Evolutionary conservation across 139 green algal species (phyloP).

Genomic region (Axilococcus clingmanii): DNA sequence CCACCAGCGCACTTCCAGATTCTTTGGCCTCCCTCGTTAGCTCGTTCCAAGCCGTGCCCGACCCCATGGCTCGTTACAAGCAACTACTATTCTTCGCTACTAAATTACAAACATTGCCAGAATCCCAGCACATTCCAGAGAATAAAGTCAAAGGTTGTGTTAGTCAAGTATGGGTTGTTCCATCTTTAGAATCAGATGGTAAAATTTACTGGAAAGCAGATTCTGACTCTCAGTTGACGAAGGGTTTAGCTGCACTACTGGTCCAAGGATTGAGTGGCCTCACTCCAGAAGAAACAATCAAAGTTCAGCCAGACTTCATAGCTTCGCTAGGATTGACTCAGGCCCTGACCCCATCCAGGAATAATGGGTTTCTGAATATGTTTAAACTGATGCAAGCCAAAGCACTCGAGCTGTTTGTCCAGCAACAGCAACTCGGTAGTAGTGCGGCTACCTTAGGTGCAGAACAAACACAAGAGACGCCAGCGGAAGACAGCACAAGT

Average conservation of each 20-base stretch:
- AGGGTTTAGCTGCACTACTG: slow-evolving; percentile 82
- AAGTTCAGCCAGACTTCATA: slow-evolving; percentile 71
- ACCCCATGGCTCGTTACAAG: slow-evolving; percentile 75
- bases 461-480: not conserved
- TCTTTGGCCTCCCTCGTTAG: slow-evolving; percentile 12
- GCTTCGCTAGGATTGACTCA: slow-evolving; percentile 84
- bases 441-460: not conserved
- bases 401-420: slow-evolving; percentile 38
- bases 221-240: slow-evolving; percentile 93
- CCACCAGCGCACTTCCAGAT: slow-evolving; percentile 9
- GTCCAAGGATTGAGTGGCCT: slow-evolving; percentile 82
- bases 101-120: slow-evolving; percentile 72
- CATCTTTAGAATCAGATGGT: slow-evolving; percentile 54
- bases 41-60: slow-evolving; percentile 25
- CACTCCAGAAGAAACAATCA: slow-evolving; percentile 53
- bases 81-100: slow-evolving; percentile 94
- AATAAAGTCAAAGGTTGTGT: slow-evolving; percentile 95
- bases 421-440: slow-evolving; percentile 1
- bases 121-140: slow-evolving; percentile 51
- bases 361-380: slow-evolving; percentile 99
- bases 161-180: slow-evolving; percentile 90
- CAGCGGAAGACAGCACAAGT: not conserved
- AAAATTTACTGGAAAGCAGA: slow-evolving; percentile 85
- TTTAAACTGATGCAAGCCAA: slow-evolving; percentile 85
- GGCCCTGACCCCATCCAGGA: slow-evolving; percentile 88